Base-by-base conservation (phyloP, 768 basidiomycete species). In the Serendipita sp. region DNA sequence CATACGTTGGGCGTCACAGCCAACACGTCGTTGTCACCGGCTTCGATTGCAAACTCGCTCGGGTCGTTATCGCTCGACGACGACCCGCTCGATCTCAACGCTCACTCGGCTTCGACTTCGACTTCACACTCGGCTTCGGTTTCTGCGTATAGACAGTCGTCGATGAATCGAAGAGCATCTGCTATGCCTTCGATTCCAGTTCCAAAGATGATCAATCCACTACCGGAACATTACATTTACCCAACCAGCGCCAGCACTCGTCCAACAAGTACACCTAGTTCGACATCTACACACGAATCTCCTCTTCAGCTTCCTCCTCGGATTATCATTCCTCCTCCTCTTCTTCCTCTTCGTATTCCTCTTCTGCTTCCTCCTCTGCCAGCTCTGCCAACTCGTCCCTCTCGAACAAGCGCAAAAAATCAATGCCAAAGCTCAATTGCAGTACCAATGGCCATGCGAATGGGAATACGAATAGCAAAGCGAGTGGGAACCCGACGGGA, bases 51-150 rank as follows among this genome's bases (percentile, higher is more conserved):
- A 11, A 53, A 15, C 13, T 13, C 13, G 13, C 16, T 53, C 16
- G 10, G 16, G 16, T 15, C 16, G 13, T 29, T 53, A 15, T n/a
- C 16, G 16, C 29, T 53, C 16, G 29, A 53, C 52, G 52, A 53
- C 31, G 52, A 53, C 52, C 52, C 52, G 2, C 52, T 53, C 52
- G 52, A 53, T 53, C 52, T 53, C 52, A 53, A 53, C 52, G 29
- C 52, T 13, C 11, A 13, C 44, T 13, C 44, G 18, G 1, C 44
- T 11, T 13, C 44, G 18, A 45, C 44, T 13, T 13, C 44, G 44
- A 0, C 16, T 29, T n/a, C 16, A 53, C 10, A 31, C 13, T n/a
- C 16, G 13, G 52, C 16, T 31, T 53, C 52, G 16, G 16, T 29
- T 13, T 53, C 27, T 11, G 16, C 52, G 16, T 27, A 13, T 53